Percentiles rank a stretch among this genome's conserved stretches.
These are phyloP conservation scores for Alternaria triticimaculans DNA, from an alignment of 2,329 filamentous ascomycete genomes.

Conservation along the genomic window DNA sequence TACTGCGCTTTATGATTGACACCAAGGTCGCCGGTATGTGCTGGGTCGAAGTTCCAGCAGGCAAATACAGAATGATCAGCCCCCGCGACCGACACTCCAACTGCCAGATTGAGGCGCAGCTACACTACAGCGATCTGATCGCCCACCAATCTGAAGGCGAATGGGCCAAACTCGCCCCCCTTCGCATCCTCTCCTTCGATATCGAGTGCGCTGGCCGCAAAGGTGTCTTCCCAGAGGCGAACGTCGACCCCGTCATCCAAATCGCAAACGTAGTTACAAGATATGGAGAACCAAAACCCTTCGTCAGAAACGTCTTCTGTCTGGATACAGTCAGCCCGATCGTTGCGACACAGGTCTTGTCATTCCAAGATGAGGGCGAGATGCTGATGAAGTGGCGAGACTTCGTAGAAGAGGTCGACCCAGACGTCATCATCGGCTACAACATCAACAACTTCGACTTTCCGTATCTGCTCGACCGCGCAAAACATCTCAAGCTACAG, in stretches of 20 bases:
- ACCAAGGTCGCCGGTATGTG: conserved; percentile 95
- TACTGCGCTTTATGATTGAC: conserved; percentile 97
- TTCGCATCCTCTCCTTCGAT: conserved; percentile 94
- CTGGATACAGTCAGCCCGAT: conserved; percentile 91
- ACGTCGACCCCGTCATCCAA: conserved; percentile 93
- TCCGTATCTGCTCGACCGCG: conserved; percentile 89
- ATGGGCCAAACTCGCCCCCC: conserved; percentile 96
- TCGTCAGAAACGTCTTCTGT: conserved; percentile 95
- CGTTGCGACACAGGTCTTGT: conserved; percentile 90
- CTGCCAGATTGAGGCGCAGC: conserved; percentile 92
- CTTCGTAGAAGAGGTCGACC: conserved; percentile 88
- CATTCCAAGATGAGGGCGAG: conserved; percentile 79
- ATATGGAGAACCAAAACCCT: conserved; percentile 95
- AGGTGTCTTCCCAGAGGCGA: conserved; percentile 93
- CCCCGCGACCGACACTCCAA: conserved; percentile 78
- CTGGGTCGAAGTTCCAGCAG: conserved; percentile 86
- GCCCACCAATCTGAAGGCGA: conserved; percentile 89
- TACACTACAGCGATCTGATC: conserved; percentile 82
- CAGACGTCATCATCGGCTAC: conserved; percentile 98
- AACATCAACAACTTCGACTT: conserved; percentile 99
- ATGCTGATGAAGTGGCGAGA: conserved; percentile 94
- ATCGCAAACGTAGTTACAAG: conserved; percentile 95
- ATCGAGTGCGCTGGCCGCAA: conserved; percentile 98
- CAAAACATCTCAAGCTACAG: conserved; percentile 78
- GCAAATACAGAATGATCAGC: conserved; percentile 74